phyloP scores from a whole-genome alignment of 2,329 filamentous ascomycete species.

The Xylariomycetidae sp. region DNA sequence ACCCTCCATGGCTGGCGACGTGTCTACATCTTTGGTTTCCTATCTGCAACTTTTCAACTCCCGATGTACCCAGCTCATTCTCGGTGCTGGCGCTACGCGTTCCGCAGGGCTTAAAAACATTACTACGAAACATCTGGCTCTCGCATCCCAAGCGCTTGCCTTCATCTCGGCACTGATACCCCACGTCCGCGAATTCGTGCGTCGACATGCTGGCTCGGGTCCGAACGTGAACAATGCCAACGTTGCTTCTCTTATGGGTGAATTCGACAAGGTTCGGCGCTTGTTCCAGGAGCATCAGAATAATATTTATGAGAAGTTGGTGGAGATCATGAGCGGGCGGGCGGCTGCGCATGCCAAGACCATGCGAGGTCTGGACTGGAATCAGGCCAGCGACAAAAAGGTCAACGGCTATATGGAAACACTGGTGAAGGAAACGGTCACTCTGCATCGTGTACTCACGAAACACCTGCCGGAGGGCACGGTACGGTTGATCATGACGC shows the following conservation, averaged over 20 bases:
- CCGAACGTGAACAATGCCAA: slow-evolving; percentile 34
- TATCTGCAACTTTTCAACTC: slow-evolving; percentile 95
- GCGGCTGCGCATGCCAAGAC: slow-evolving; percentile 67
- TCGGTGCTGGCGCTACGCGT: slow-evolving; percentile 85
- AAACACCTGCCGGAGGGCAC: slow-evolving; percentile 75
- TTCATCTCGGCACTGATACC: slow-evolving; percentile 85
- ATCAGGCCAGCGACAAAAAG: slow-evolving; percentile 38
- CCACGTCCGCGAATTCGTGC: slow-evolving; percentile 84
- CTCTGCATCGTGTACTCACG: slow-evolving; percentile 73
- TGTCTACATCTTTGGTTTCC: slow-evolving; percentile 71
- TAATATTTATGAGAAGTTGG: slow-evolving; percentile 85
- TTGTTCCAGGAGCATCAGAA: slow-evolving; percentile 84
- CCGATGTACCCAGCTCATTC: slow-evolving; percentile 89
- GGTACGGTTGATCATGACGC: slow-evolving; percentile 76
- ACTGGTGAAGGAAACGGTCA: slow-evolving; percentile 77
- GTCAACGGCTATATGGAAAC: slow-evolving; percentile 78
- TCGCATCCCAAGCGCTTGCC: slow-evolving; percentile 81
- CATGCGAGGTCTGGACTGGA: slow-evolving; percentile 72
- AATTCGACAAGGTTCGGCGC: slow-evolving; percentile 83
- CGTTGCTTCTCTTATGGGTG: slow-evolving; percentile 59
- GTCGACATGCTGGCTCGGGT: slow-evolving; percentile 60
- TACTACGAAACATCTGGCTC: slow-evolving; percentile 87
- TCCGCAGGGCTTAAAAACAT: slow-evolving; percentile 93
- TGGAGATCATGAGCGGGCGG: slow-evolving; percentile 83
- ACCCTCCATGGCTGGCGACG: slow-evolving; percentile 81